Evolutionary conservation across 495 filamentous ascomycete species (phyloP).

Genomic region (Sordaria brevicollis): DNA sequence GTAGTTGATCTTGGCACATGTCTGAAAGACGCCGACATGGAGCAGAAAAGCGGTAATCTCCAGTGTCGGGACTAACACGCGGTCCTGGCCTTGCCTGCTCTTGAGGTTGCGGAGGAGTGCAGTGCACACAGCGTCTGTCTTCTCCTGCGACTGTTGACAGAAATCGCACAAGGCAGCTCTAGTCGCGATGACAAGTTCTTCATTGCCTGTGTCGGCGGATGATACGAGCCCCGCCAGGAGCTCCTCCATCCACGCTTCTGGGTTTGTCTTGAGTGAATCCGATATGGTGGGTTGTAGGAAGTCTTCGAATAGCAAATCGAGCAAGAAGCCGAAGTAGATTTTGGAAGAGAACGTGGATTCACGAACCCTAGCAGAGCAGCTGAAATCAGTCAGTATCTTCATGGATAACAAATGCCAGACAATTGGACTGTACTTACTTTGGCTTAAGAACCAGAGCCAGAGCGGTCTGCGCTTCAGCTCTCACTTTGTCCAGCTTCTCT

Average conservation of each 20-base stretch:
- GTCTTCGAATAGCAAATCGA: constrained; percentile 27
- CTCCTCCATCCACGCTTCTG: constrained; percentile 24
- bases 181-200: constrained; percentile 65
- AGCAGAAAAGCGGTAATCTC: constrained; percentile 68
- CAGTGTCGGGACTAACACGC: constrained; percentile 62
- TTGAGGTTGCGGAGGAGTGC: constrained; percentile 28
- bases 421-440: constrained; percentile 16
- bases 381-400: constrained; percentile 9
- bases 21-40: constrained; percentile 39
- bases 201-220: constrained; percentile 74
- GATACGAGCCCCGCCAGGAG: constrained; percentile 69
- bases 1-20: constrained; percentile 17
- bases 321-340: constrained; percentile 39
- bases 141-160: constrained; percentile 23
- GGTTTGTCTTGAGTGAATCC: constrained; percentile 3
- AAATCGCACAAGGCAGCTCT: constrained; percentile 56
- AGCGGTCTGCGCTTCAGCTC: constrained; percentile 50
- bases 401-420: not conserved
- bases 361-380: constrained; percentile 15
- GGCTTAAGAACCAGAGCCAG: constrained; percentile 25
- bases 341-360: constrained; percentile 36
- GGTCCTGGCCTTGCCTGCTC: constrained; percentile 42
- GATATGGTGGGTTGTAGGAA: constrained; percentile 15
- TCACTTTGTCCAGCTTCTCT: constrained; percentile 84
- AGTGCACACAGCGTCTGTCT: constrained; percentile 21